Evolutionary conservation across 2,329 filamentous ascomycete genomes (phyloP).

Genomic region (Aspergillus costaricaensis): DNA sequence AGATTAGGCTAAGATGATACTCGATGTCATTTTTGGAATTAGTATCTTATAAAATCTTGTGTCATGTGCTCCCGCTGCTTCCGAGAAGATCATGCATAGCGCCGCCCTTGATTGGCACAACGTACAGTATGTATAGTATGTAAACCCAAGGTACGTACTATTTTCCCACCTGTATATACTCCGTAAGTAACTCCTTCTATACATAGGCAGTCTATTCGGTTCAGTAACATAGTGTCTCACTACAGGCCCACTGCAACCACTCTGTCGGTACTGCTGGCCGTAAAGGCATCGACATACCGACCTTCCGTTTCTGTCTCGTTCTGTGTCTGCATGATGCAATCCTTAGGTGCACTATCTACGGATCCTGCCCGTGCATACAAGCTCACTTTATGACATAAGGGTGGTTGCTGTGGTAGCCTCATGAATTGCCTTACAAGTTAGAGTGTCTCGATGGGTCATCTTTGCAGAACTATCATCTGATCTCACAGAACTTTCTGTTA

Average conservation of each 20-base stretch:
- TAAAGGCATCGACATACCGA: background rate
- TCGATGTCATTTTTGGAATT: no score
- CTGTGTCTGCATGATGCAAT: background rate
- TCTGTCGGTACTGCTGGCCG: constrained; percentile 1
- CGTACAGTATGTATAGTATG: background rate
- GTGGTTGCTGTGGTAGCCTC: background rate
- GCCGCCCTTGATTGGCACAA: background rate
- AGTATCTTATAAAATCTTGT: no score
- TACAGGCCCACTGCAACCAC: background rate
- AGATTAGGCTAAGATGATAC: background rate
- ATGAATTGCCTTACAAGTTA: background rate
- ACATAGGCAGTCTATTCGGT: background rate
- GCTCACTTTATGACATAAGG: background rate
- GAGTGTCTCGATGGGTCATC: background rate
- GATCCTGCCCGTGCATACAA: background rate
- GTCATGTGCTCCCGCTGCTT: background rate
- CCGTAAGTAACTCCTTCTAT: background rate
- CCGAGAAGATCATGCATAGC: background rate
- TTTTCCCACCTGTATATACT: background rate
- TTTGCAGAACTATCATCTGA: background rate
- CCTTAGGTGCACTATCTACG: background rate
- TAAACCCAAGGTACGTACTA: background rate
- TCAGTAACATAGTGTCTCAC: background rate
- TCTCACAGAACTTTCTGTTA: no score
- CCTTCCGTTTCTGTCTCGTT: no score